phyloP scores from a whole-genome alignment of 2,329 filamentous ascomycete genomes.

The Sclerotinia nivalis region DNA sequence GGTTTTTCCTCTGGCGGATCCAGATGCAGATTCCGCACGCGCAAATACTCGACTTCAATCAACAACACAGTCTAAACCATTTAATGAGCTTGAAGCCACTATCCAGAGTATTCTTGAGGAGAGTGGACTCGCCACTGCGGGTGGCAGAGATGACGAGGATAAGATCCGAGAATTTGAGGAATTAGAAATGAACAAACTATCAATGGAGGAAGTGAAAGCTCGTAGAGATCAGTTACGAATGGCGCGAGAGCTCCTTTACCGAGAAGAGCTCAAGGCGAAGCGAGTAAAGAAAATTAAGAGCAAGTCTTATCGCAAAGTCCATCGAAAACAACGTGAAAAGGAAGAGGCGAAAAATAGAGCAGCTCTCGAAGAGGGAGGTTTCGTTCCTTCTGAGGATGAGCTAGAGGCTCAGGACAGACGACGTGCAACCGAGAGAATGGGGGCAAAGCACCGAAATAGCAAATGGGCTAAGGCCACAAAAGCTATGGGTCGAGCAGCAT shows the following conservation, averaged over 20 bases:
- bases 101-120: conserved; percentile 89
- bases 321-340: conserved; percentile 74
- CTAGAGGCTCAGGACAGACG: conserved; percentile 62
- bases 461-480: conserved; percentile 73
- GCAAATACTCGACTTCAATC: conserved; percentile 65
- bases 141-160: conserved; percentile 61
- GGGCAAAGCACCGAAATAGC: conserved; percentile 67
- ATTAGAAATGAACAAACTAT: conserved; percentile 69
- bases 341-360: conserved; percentile 58
- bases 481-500: conserved; percentile 61
- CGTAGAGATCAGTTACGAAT: conserved; percentile 73
- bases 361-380: conserved; percentile 57
- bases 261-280: conserved; percentile 84
- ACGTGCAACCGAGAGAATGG: conserved; percentile 69
- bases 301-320: conserved; percentile 89
- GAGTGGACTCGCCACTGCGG: conserved; percentile 68
- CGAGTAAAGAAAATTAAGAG: conserved; percentile 99
- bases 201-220: conserved; percentile 70
- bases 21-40: conserved; percentile 59
- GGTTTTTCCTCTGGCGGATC: conserved; percentile 79
- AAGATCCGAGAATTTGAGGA: conserved; percentile 69
- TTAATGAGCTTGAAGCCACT: conserved; percentile 79
- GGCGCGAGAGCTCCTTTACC: conserved; percentile 80
- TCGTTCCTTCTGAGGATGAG: conserved; percentile 64
- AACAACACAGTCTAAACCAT: conserved; percentile 61